These are phyloP conservation scores for Rachicladosporium sp. DNA, from an alignment of 2,329 filamentous ascomycete genomes.

Conservation along the genomic window DNA sequence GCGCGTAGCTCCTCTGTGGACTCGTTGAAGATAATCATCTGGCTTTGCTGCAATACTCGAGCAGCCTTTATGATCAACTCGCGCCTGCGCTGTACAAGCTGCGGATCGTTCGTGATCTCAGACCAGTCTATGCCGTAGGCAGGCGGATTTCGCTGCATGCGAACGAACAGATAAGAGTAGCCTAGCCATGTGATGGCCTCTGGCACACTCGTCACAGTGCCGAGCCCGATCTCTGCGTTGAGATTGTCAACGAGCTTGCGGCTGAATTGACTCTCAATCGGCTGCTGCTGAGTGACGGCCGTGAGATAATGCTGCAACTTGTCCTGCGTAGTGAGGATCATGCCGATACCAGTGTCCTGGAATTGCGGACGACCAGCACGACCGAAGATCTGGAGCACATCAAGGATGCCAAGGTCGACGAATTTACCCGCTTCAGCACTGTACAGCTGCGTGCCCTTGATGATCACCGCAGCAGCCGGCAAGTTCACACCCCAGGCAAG, in stretches of 20 bases:
- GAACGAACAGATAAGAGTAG: slow-evolving; percentile 93
- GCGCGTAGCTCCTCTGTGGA: slow-evolving; percentile 81
- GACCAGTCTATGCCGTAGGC: slow-evolving; percentile 92
- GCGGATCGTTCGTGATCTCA: slow-evolving; percentile 78
- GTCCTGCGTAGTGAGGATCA: slow-evolving; percentile 95
- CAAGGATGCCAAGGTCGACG: slow-evolving; percentile 87
- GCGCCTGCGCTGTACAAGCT: slow-evolving; percentile 71
- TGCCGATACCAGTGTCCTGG: slow-evolving; percentile 92
- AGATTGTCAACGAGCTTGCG: slow-evolving; percentile 89
- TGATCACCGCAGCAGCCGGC: slow-evolving; percentile 88
- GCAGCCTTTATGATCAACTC: slow-evolving; percentile 84
- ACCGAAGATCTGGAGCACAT: slow-evolving; percentile 96
- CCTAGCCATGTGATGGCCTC: slow-evolving; percentile 96
- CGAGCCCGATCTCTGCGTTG: slow-evolving; percentile 86
- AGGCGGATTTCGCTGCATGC: slow-evolving; percentile 85
- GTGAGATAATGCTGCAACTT: slow-evolving; percentile 83
- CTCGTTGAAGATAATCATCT: slow-evolving; percentile 99
- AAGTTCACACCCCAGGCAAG: slow-evolving; percentile 98
- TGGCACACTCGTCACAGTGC: slow-evolving; percentile 85
- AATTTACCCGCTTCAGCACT: slow-evolving; percentile 95
- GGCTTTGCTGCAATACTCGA: slow-evolving; percentile 72
- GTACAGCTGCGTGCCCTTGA: slow-evolving; percentile 96
- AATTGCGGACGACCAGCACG: slow-evolving; percentile 96
- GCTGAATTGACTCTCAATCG: slow-evolving; percentile 95
- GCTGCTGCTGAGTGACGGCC: slow-evolving; percentile 88